phyloP scores from a whole-genome alignment of 306 rosid species.

The Gastrolobium bilobum region DNA sequence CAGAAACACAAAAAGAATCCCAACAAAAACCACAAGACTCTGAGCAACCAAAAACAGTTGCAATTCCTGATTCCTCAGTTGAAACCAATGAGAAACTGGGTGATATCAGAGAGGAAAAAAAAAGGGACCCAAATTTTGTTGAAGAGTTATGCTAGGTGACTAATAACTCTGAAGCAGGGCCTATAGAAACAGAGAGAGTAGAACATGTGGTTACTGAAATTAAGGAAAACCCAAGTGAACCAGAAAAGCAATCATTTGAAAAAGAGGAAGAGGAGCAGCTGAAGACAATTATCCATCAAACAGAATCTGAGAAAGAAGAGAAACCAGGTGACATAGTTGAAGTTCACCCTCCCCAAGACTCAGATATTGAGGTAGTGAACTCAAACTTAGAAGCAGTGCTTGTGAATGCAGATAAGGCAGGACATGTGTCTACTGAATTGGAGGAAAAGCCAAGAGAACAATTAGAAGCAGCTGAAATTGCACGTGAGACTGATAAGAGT shows the following conservation, averaged over 20 bases:
- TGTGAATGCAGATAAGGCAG: neutral
- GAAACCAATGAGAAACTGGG: constrained; percentile 43
- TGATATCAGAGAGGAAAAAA: neutral
- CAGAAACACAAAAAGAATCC: no score
- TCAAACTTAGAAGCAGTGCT: constrained; percentile 26
- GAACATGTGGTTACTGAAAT: constrained; percentile 38
- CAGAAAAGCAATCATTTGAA: constrained; percentile 19
- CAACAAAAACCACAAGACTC: no score
- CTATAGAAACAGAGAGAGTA: constrained; percentile 9
- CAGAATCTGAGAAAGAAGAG: constrained; percentile 8
- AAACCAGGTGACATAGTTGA: constrained; percentile 12
- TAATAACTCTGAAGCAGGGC: neutral
- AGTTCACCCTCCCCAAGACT: neutral
- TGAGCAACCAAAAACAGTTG: neutral
- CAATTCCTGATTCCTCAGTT: neutral
- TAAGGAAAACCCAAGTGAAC: constrained; percentile 42
- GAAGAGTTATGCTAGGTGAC: neutral
- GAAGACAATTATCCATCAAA: neutral
- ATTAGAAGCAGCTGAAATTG: neutral
- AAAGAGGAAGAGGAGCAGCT: constrained; percentile 14
- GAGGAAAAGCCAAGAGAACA: no score
- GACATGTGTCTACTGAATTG: neutral
- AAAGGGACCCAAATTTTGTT: constrained; percentile 15
- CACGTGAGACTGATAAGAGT: constrained; percentile 2
- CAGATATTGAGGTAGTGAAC: constrained; percentile 16